Conservation (phyloP, 768 basidiomycete species). For the Lanmaoa rubissima region DNA sequence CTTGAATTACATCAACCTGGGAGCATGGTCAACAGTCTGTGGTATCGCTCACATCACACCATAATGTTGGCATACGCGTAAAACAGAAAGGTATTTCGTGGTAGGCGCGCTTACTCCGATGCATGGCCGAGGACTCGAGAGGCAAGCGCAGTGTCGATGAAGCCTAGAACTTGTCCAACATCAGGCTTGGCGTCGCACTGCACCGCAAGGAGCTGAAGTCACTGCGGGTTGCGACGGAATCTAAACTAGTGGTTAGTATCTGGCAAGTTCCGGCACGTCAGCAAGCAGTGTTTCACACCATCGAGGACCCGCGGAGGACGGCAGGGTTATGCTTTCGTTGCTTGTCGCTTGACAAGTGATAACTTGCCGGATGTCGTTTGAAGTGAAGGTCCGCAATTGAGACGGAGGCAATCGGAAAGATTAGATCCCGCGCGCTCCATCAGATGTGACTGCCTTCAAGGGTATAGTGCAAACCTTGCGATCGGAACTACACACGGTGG, state of each 20-base stretch:
- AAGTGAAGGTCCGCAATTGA: not conserved
- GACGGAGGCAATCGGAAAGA: slow-evolving; percentile 13
- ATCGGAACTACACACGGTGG: slow-evolving; percentile 9
- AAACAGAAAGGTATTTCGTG: not conserved
- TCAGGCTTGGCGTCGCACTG: not conserved
- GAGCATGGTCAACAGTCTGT: not conserved
- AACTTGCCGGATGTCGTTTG: not conserved
- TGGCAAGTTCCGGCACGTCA: slow-evolving; percentile 17
- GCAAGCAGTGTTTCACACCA: slow-evolving; percentile 17
- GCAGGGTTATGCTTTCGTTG: slow-evolving; percentile 4
- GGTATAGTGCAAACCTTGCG: slow-evolving; percentile 15
- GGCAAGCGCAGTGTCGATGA: not conserved
- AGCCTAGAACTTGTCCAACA: not conserved
- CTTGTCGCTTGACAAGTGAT: slow-evolving; percentile 7
- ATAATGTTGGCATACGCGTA: not conserved
- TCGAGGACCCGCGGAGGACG: slow-evolving; percentile 28
- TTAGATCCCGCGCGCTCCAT: slow-evolving; percentile 18
- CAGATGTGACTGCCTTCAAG: slow-evolving; percentile 15
- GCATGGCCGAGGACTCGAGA: slow-evolving; percentile 5
- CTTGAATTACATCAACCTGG: slow-evolving; percentile 12
- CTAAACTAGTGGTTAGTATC: not conserved
- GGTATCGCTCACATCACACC: not conserved
- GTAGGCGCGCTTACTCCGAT: not conserved
- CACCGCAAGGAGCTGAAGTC: not conserved
- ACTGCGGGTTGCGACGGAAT: not conserved